A percentile compares a stretch with the other conserved stretches of the same genome.
Conservation (phyloP, 805 yeast species). For the Candida qinlingensis region DNA sequence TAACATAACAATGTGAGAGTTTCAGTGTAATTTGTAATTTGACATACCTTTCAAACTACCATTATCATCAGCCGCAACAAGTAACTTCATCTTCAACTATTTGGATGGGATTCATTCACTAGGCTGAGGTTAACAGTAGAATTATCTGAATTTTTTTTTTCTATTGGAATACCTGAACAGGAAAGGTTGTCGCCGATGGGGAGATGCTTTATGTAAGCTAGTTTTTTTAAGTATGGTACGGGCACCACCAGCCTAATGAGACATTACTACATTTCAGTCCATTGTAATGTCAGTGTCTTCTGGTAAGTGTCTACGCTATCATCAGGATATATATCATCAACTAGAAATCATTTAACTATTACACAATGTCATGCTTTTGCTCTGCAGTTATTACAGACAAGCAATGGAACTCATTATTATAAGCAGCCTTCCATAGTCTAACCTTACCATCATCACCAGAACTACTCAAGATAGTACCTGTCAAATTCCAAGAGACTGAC, state of each 20-base stretch:
- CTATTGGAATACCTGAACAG: neutral
- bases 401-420: slow-evolving; percentile 82
- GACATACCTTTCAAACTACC: neutral
- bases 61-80: slow-evolving; percentile 57
- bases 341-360: neutral
- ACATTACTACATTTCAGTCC: too few species aligned
- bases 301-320: too few species aligned
- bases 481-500: slow-evolving; percentile 92
- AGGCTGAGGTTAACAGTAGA: neutral
- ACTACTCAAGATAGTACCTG: slow-evolving; percentile 87
- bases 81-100: slow-evolving; percentile 43
- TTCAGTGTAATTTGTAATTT: too few species aligned
- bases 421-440: slow-evolving; percentile 86
- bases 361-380: slow-evolving; percentile 15
- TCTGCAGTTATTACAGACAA: slow-evolving; percentile 78
- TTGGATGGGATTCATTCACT: neutral
- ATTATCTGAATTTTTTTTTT: neutral
- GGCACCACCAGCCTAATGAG: too few species aligned
- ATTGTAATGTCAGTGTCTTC: too few species aligned
- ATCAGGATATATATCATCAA: neutral
- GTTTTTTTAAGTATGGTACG: too few species aligned
- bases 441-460: slow-evolving; percentile 96
- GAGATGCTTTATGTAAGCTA: too few species aligned
- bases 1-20: too few species aligned
- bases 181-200: neutral